Percentiles rank a stretch among this genome's conserved stretches.
Evolutionary conservation across 148 eudicot species (phyloP).

Genomic region (Cornus kousa): DNA sequence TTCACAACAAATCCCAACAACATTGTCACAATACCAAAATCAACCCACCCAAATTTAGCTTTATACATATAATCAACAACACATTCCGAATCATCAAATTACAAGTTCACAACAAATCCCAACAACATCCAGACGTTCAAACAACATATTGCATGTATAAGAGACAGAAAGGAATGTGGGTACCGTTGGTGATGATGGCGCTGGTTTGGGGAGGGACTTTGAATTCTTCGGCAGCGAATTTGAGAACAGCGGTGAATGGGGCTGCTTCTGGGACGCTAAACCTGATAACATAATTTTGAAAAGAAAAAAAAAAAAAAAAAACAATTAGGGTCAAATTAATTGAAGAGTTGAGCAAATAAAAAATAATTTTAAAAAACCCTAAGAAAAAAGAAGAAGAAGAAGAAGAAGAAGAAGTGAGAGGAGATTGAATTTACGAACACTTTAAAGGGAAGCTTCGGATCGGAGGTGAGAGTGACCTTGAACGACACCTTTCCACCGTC

Average conservation of each 20-base stretch:
- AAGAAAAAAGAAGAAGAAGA: background rate
- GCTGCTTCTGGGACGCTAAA: constrained; percentile 97
- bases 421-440: constrained; percentile 41
- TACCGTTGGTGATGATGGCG: constrained; percentile 97
- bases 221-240: constrained; percentile 94
- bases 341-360: background rate
- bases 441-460: constrained; percentile 96
- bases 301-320: too few species aligned
- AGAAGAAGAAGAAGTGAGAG: background rate
- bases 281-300: constrained; percentile 32
- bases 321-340: background rate
- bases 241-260: constrained; percentile 91
- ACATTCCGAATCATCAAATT: too few species aligned
- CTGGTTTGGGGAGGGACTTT: constrained; percentile 99
- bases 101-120: background rate
- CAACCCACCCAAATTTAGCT: too few species aligned
- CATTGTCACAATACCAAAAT: background rate
- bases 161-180: background rate
- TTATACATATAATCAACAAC: too few species aligned
- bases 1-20: too few species aligned
- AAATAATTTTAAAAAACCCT: background rate
- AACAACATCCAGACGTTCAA: background rate
- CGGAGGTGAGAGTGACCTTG: constrained; percentile 89
- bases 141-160: background rate
- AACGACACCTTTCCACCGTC: constrained; percentile 81